These are phyloP conservation scores for Cyclotella sp. DNA, from an alignment of 108 stramenopile genomes.

Conservation along the genomic window DNA sequence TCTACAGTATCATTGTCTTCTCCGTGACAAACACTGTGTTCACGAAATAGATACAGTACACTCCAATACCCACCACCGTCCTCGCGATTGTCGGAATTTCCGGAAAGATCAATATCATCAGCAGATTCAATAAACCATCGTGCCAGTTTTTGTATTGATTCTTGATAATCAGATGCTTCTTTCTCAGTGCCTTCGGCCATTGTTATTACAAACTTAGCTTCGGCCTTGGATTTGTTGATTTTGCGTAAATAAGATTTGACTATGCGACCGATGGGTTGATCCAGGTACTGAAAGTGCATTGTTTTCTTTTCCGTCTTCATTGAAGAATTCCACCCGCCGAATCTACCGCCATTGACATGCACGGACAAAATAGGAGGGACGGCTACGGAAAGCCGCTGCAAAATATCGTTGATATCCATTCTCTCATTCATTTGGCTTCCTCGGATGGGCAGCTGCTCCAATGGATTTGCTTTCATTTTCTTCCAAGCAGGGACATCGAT, in stretches of 20 bases:
- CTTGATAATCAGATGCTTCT: conserved; percentile 42
- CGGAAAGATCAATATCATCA: conserved; percentile 51
- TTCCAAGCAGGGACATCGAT: conserved; percentile 21
- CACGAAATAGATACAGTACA: conserved; percentile 51
- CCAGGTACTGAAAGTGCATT: conserved; percentile 10
- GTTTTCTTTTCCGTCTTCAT: conserved; percentile 2
- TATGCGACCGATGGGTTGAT: conserved; percentile 36
- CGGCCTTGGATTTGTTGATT: conserved; percentile 27
- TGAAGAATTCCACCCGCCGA: background rate
- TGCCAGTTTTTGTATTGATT: conserved; percentile 45
- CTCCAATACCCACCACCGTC: conserved; percentile 52
- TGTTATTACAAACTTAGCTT: conserved; percentile 45
- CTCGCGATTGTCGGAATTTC: background rate
- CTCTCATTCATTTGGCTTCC: background rate
- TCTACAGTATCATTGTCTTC: background rate
- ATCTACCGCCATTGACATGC: conserved; percentile 13
- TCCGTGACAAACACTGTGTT: conserved; percentile 11
- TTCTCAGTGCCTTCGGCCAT: conserved; percentile 46
- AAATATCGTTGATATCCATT: conserved; percentile 33
- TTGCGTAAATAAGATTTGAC: conserved; percentile 35
- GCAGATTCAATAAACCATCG: conserved; percentile 62
- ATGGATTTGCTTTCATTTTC: conserved; percentile 18
- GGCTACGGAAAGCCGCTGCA: conserved; percentile 27
- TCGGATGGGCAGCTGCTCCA: background rate
- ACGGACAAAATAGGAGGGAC: conserved; percentile 41